These are phyloP conservation scores for Neurospora terricola DNA, from an alignment of 495 filamentous ascomycete species.

Conservation along the genomic window DNA sequence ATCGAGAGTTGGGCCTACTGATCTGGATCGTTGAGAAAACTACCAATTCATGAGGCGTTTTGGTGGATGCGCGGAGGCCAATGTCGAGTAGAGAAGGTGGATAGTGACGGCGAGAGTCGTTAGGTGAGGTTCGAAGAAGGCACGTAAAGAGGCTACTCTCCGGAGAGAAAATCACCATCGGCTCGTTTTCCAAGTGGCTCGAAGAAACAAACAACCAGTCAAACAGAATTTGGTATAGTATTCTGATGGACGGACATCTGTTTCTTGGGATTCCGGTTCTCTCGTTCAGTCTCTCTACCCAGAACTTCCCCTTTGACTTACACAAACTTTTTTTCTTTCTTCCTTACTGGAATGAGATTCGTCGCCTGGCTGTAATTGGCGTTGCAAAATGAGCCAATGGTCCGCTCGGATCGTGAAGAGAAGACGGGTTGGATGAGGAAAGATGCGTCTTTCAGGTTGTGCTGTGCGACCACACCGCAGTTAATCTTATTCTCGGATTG, in stretches of 20 bases:
- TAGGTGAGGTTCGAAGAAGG: background rate
- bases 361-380: conserved; percentile 13
- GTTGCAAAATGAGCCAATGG: conserved; percentile 19
- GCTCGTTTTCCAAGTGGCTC: background rate
- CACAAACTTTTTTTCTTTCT: conserved; percentile 1
- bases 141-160: background rate
- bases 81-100: conserved; percentile 2
- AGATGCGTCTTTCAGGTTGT: conserved; percentile 17
- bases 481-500: conserved; percentile 13
- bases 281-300: conserved; percentile 1
- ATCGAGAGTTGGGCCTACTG: conserved; percentile 20
- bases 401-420: conserved; percentile 14
- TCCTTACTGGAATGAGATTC: conserved; percentile 15
- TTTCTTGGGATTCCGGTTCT: conserved; percentile 2
- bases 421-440: conserved; percentile 17
- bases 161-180: background rate
- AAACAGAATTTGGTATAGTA: background rate
- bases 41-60: conserved; percentile 36
- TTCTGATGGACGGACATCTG: background rate
- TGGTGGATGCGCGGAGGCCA: conserved; percentile 10
- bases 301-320: conserved; percentile 9
- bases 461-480: conserved; percentile 23
- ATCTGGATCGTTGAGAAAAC: background rate
- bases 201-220: background rate
- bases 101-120: conserved; percentile 1